phyloP scores from a whole-genome alignment of 2,329 filamentous ascomycete genomes.

The Monosporascus sp. region DNA sequence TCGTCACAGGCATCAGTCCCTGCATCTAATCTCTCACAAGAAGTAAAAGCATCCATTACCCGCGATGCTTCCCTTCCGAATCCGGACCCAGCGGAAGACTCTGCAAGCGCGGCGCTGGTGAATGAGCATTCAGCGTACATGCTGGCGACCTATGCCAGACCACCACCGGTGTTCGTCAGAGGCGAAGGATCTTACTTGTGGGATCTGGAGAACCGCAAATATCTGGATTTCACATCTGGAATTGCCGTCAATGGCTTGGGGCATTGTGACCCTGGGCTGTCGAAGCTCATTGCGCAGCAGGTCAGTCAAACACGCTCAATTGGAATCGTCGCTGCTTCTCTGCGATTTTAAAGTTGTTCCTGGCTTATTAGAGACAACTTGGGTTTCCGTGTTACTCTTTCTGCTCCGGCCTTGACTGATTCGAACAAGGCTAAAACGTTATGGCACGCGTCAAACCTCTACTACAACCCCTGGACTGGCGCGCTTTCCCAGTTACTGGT shows the following conservation, averaged over 20 bases:
- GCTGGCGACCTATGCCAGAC: constrained; percentile 92
- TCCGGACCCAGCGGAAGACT: constrained; percentile 25
- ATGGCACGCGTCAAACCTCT: constrained; percentile 90
- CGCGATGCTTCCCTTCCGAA: constrained; percentile 25
- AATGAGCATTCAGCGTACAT: constrained; percentile 77
- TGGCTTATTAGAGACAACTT: too few species aligned
- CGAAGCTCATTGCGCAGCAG: constrained; percentile 72
- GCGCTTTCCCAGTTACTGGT: constrained; percentile 81
- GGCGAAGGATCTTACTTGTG: constrained; percentile 84
- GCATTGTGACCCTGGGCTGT: constrained; percentile 78
- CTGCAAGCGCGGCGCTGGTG: constrained; percentile 63
- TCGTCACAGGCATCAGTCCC: constrained; percentile 18
- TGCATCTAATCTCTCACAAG: constrained; percentile 20
- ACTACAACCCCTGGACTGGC: constrained; percentile 95
- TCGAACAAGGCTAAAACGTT: constrained; percentile 59
- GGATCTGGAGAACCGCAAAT: constrained; percentile 83
- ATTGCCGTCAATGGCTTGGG: constrained; percentile 94
- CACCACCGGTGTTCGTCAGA: constrained; percentile 81
- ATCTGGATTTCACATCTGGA: constrained; percentile 91
- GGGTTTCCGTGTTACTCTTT: neutral
- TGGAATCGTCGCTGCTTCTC: neutral
- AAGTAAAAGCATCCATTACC: constrained; percentile 17
- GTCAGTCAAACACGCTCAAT: constrained; percentile 32
- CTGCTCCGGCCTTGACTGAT: neutral
- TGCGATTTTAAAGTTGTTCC: too few species aligned